Percentiles rank a stretch among this genome's conserved stretches.
phyloP scores from a whole-genome alignment of 257 asterid genomes.

The Salvia rosmarinus region DNA sequence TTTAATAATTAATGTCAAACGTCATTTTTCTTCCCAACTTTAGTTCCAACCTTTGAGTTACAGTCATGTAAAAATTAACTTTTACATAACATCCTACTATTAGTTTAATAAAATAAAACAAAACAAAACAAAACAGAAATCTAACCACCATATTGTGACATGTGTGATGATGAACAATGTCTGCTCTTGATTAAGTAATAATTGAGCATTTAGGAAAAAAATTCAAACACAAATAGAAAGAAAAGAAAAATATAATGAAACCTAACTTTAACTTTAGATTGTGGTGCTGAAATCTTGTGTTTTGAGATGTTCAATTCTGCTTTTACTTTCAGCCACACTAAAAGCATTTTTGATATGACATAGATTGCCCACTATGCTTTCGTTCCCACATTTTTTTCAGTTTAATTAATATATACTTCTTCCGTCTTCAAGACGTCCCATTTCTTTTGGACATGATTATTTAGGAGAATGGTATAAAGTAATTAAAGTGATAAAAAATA shows the following conservation, averaged over 20 bases:
- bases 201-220: background rate
- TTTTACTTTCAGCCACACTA: constrained; percentile 37
- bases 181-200: constrained; percentile 34
- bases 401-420: no score
- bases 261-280: constrained; percentile 32
- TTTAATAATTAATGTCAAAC: background rate
- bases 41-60: background rate
- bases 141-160: background rate
- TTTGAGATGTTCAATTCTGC: constrained; percentile 41
- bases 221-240: background rate
- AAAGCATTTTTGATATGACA: constrained; percentile 27
- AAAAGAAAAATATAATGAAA: background rate
- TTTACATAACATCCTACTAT: background rate
- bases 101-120: background rate
- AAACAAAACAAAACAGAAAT: background rate
- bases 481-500: no score
- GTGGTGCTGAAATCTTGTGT: constrained; percentile 37
- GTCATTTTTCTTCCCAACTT: background rate
- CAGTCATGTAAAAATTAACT: no score
- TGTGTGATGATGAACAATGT: background rate
- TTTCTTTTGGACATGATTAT: no score
- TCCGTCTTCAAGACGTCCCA: no score
- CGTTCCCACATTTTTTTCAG: background rate
- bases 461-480: no score
- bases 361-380: constrained; percentile 23